Base-by-base conservation (phyloP, 2,329 filamentous ascomycete species). In the Sordariomycetes sp. region DNA sequence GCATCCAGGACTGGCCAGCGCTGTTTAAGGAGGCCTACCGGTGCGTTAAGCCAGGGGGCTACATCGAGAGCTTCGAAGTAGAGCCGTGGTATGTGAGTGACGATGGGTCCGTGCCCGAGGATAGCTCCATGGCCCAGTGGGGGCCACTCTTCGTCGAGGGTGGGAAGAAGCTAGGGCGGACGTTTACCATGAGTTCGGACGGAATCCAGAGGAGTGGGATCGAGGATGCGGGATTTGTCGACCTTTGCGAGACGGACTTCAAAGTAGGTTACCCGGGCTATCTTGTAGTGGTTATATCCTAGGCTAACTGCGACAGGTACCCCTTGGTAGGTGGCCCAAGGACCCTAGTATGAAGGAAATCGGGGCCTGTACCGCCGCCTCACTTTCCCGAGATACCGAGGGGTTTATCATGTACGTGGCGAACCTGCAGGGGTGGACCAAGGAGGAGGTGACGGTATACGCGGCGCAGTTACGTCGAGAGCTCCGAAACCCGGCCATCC, bases 1-100 rank as follows among this genome's bases (percentile, higher is more conserved):
- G 77, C 53, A 78, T 86, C 61, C 68, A 72, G 1, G 77, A 83
- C 62, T 87, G 83, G 71, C 71, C 74, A 20, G 69, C 75, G 14
- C 69, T 87, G 6, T 77, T 86, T 59, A 67, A 68, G 18, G 79
- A 81, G 59, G 68, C 76, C 0, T 80, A 70, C 61, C 69, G 70
- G 58, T 76, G 82, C 60, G 68, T 82, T 20, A 78, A 77, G 61
- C 67, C 68, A 1, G 68, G 69, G 2, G 69, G 68, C 14, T 71
- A 65, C 62, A 59, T 71, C 16, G 66, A 71, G 56, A 59, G 65
- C 40, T 55, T 65, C 2, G 68, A 68, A 22, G 64, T 64, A 2
- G 72, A 79, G 55, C 77, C 79, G 63, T 69, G 68, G 55, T 55
- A 61, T 20, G 55, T 58, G 14, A 68, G 69, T 53, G 68, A 72